phyloP scores from a whole-genome alignment of 352 stramenopile genomes.

The Phytophthora lateralis region DNA sequence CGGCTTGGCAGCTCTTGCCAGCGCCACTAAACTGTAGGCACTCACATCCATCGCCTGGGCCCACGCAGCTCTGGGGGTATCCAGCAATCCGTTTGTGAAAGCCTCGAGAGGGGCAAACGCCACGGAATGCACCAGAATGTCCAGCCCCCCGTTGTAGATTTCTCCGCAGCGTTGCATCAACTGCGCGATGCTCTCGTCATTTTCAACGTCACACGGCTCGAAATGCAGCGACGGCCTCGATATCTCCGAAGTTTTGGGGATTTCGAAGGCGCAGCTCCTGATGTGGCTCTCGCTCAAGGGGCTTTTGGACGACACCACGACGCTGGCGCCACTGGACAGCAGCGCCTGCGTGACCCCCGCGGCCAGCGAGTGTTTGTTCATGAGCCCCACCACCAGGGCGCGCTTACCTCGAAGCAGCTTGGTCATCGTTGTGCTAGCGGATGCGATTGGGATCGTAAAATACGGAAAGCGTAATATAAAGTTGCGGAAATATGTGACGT shows the following conservation, averaged over 20 bases:
- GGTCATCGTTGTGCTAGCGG: no score
- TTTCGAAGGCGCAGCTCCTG: slow-evolving; percentile 55
- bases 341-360: slow-evolving; percentile 73
- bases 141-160: slow-evolving; percentile 63
- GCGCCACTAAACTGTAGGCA: slow-evolving; percentile 89
- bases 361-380: slow-evolving; percentile 91
- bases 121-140: slow-evolving; percentile 92
- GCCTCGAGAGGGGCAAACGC: slow-evolving; percentile 85
- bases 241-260: slow-evolving; percentile 15
- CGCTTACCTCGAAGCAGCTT: slow-evolving; percentile 65
- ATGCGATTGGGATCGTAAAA: no score
- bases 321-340: slow-evolving; percentile 63
- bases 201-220: slow-evolving; percentile 78
- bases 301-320: slow-evolving; percentile 77
- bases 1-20: slow-evolving; percentile 69
- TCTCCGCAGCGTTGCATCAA: slow-evolving; percentile 51
- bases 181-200: slow-evolving; percentile 53
- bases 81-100: slow-evolving; percentile 70
- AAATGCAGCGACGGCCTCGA: slow-evolving; percentile 44
- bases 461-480: neutral
- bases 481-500: slow-evolving; percentile 8
- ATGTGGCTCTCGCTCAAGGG: slow-evolving; percentile 53
- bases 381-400: slow-evolving; percentile 87
- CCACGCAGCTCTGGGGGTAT: slow-evolving; percentile 58
- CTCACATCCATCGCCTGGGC: slow-evolving; percentile 84